A percentile compares a stretch with the other conserved stretches of the same genome.
Conservation (phyloP, 78 protist species). For the Protostelium mycophagum region DNA sequence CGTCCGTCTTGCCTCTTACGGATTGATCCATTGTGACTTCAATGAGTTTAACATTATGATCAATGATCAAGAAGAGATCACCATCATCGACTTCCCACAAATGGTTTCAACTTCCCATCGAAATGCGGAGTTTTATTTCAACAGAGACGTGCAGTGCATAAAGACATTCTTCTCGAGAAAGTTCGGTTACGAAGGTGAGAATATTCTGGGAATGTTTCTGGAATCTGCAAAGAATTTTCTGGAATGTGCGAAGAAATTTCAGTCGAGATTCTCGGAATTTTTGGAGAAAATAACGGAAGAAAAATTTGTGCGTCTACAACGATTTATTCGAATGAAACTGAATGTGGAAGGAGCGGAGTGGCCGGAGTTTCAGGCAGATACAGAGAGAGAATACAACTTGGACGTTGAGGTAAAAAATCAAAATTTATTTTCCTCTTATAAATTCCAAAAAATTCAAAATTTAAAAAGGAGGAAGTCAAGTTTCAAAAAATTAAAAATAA, state of each 20-base stretch:
- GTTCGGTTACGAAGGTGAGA: slow-evolving; percentile 40
- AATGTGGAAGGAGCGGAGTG: background rate
- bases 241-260: slow-evolving; percentile 8
- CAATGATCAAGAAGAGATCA: slow-evolving; percentile 70
- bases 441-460: background rate
- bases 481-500: background rate
- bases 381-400: background rate
- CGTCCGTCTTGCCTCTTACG: slow-evolving; percentile 76
- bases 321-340: background rate
- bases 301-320: slow-evolving; percentile 4
- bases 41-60: slow-evolving; percentile 96
- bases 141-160: slow-evolving; percentile 89
- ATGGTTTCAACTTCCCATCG: slow-evolving; percentile 92
- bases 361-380: background rate
- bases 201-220: slow-evolving; percentile 35
- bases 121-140: slow-evolving; percentile 85
- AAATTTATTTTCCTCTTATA: background rate
- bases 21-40: slow-evolving; percentile 98
- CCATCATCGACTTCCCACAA: slow-evolving; percentile 98
- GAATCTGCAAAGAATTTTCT: slow-evolving; percentile 13
- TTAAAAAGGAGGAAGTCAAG: slow-evolving; percentile 15
- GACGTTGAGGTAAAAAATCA: background rate
- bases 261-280: slow-evolving; percentile 39
- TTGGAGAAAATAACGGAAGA: slow-evolving; percentile 25
- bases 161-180: slow-evolving; percentile 71